Base-by-base conservation (phyloP, 768 basidiomycete species). In the Suillus tomentosus region DNA sequence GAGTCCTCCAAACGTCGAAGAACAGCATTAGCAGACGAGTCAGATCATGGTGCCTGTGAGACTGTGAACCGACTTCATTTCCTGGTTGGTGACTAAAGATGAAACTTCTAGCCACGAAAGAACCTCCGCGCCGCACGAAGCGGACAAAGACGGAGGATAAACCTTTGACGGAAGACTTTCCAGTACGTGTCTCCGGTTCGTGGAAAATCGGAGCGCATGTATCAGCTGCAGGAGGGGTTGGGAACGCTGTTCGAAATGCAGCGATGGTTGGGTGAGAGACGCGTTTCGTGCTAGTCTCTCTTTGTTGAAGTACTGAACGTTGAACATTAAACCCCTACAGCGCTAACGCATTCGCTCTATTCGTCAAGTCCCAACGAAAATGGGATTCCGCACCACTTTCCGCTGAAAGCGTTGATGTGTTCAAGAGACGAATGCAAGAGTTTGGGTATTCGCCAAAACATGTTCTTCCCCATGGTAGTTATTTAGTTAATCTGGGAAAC, bases 141-240 rank as follows among this genome's bases (percentile, higher is more conserved):
- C 61, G 64, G 2, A 54, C 61, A 59, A 72, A 68, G 62, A 69
- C 56, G 27, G 47, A 63, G 9, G 48, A 61, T 3, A 43, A 39
- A 3, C 51, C 66, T 24, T 68, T 67, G 3, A 67, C 71, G 13
- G 73, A 69, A 10, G 77, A 76, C 62, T 79, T 75, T 57, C 42
- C 70, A 10, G 31, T 71, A 7, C 74, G 80, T 7, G 65, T 69
- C 1, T 59, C 67, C 0, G 82, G 78, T 51, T 68, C 71, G 0
- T 91, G 88, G 88, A 89, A 90, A 71, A 79, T 95, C 14, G 94
- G 94, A 2, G 92, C 92, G 5, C 94, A 96, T 70, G 90, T 94
- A 27, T 93, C 92, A 15, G 83, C 90, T 10, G 85, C 87, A 0
- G 92, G 92, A 3, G 94, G 94, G 1, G 85, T 94, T 0, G 90